Conservation (phyloP, 2,329 filamentous ascomycete genomes). For the Xylariaceae sp. region DNA sequence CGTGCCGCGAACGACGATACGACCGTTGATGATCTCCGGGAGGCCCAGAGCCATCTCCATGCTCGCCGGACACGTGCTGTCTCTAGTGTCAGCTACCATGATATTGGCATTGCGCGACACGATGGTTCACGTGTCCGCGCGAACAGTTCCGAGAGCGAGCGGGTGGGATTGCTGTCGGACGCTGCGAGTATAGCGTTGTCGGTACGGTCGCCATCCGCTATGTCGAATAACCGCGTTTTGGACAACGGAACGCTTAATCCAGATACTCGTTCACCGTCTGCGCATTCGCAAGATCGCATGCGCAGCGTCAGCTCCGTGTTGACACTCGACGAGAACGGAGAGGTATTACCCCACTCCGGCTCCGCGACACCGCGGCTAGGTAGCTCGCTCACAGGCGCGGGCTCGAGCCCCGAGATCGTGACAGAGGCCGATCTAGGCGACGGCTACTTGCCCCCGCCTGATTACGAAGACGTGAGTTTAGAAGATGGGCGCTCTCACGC, state of each 20-base stretch:
- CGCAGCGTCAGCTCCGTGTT: slow-evolving; percentile 50
- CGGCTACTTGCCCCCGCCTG: slow-evolving; percentile 45
- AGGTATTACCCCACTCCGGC: slow-evolving; percentile 38
- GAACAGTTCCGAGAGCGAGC: slow-evolving; percentile 68
- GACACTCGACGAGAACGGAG: slow-evolving; percentile 46
- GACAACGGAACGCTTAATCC: slow-evolving; percentile 15
- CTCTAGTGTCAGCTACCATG: slow-evolving; percentile 70
- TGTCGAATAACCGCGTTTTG: slow-evolving; percentile 17
- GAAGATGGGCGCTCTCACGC: slow-evolving; percentile 37
- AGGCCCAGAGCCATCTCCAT: slow-evolving; percentile 52
- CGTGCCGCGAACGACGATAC: slow-evolving; percentile 42
- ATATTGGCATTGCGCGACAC: slow-evolving; percentile 68
- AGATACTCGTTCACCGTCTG: slow-evolving; percentile 33
- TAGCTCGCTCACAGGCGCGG: slow-evolving; percentile 36
- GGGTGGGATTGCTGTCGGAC: slow-evolving; percentile 64
- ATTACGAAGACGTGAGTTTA: slow-evolving; percentile 48
- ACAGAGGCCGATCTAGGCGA: slow-evolving; percentile 47
- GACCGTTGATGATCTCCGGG: slow-evolving; percentile 56
- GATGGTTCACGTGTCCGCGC: slow-evolving; percentile 72
- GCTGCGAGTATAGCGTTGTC: slow-evolving; percentile 56
- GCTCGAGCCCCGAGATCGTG: slow-evolving; percentile 48
- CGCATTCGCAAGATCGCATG: slow-evolving; percentile 39
- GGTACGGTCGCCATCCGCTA: slow-evolving; percentile 26
- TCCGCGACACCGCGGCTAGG: slow-evolving; percentile 37
- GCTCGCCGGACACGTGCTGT: slow-evolving; percentile 60